Evolutionary conservation across 257 asterid species (phyloP), one percentile per base, ranked within the genome.

Genomic region (Penstemon newberryi): DNA sequence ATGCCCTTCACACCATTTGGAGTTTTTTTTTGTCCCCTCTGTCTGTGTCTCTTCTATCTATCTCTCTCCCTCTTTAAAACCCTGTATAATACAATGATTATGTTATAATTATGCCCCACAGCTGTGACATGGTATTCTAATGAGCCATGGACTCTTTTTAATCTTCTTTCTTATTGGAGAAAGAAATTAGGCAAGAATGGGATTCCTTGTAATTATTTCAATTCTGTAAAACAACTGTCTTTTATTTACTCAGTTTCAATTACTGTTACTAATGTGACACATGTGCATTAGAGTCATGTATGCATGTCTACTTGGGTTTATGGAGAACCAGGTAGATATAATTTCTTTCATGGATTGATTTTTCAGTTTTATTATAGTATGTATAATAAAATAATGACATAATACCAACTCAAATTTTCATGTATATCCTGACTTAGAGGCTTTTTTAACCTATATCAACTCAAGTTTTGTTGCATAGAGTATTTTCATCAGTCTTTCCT

Each of bases 261-360:
- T 1, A 13, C 19, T 61, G 61, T 38, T 55, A 44, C 53, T 55
- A n/a, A 40, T 53, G 15, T 18, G 39, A 59, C 51, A 38, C 18
- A 7, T 44, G 13, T 63, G 69, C 47, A n/a, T 25, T 53, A n/a
- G 10, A 60, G 65, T 40, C 36, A 39, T 56, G 59, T n/a, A 5
- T 18, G 39, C 46, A 18, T 38, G 46, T 65, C 46, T 47, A 7
- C 60, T 13, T 67, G 70, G 64, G 60, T 61, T 50, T 62, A 15
- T 60, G 61, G 8, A 63, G 51, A 67, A 52, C 65, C 33, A 9
- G 61, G 40, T 54, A 45, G 5, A 9, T 61, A 39, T 54, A 42
- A 56, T 12, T 58, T 59, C 13, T 65, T 65, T 51, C 47, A 13
- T 65, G 37, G 67, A 65, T 47, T 56, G 38, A 39, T 38, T 57